Percentiles rank a stretch among this genome's conserved stretches.
These are phyloP conservation scores for Nakazawaea peltata DNA, from an alignment of 805 yeast species.

Conservation along the genomic window DNA sequence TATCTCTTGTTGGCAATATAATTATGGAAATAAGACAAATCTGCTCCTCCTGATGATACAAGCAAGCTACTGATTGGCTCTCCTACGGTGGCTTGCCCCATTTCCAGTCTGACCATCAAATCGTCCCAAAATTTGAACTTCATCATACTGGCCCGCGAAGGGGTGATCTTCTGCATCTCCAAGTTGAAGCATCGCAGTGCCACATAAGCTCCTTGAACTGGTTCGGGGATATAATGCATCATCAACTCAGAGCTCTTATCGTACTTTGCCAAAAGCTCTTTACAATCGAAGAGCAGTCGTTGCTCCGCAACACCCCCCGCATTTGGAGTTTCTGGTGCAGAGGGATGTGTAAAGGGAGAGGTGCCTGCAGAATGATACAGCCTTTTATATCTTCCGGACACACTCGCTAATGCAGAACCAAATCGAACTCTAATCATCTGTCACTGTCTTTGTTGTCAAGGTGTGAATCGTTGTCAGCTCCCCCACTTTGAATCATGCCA, in stretches of 20 bases:
- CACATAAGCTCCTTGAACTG: conserved; percentile 50
- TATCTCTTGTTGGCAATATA: conserved; percentile 51
- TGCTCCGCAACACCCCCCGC: no score
- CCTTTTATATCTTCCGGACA: no score
- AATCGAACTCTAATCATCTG: no score
- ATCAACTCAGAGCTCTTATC: conserved; percentile 62
- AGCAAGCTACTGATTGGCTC: conserved; percentile 63
- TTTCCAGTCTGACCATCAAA: conserved; percentile 38
- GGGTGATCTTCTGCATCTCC: conserved; percentile 46
- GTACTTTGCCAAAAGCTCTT: conserved; percentile 31
- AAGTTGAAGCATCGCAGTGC: conserved; percentile 61
- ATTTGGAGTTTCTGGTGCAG: no score
- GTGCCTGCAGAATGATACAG: no score
- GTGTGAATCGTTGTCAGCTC: no score
- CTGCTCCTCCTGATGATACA: conserved; percentile 44
- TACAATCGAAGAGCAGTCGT: conserved; percentile 40
- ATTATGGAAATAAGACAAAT: conserved; percentile 47
- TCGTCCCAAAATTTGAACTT: conserved; percentile 75
- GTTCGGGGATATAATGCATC: conserved; percentile 61
- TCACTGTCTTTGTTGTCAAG: no score
- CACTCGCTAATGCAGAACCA: no score
- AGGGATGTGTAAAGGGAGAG: no score
- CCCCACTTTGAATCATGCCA: no score
- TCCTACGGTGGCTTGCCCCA: conserved; percentile 20
- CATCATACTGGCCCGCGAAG: conserved; percentile 28